Evolutionary conservation across 2,329 filamentous ascomycete genomes (phyloP), one percentile per base, ranked within the genome.

Genomic region (Atkinsonella hypoxylon): DNA sequence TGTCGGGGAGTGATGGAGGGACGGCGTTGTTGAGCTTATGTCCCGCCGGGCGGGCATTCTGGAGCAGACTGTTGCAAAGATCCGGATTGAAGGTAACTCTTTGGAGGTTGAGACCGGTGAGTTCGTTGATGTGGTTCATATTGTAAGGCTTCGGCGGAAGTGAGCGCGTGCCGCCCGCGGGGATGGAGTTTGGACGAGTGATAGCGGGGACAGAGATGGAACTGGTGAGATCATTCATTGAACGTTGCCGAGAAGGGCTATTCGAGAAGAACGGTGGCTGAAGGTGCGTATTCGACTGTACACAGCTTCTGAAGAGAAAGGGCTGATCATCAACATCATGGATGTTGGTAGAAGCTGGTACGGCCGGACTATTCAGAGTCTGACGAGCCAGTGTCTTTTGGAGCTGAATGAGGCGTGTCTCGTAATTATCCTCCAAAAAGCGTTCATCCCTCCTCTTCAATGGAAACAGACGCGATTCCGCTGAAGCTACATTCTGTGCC

Each of bases 161-260:
- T 13, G 38, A 39, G n/a, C 18, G 36, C 15, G 22, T 12, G 13
- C 31, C 12, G 22, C 15, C 11, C 12, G n/a, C 8, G 15, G 32
- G 41, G 20, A 36, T 52, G n/a, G 50, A 52, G 38, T 31, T 52
- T 10, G 46, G 50, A 30, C 50, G 50, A 38, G 18, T 13, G 13
- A 52, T 49, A 40, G 15, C 13, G 1, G 40, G 46, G 20, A 12
- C 32, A 5, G 20, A 18, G 9, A 31, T 18, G 13, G 42, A n/a
- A 7, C 34, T 26, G 17, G 40, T 22, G 11, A 52, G 43, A 22
- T 52, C 50, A 36, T 52, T 45, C 26, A 52, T 34, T 15, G 50
- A 52, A 22, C 46, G 46, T 17, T 52, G 47, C 9, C 47, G 46
- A 36, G 36, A 46, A 3, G 50, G 50, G 38, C 26, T 31, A 36